These are phyloP conservation scores for Solanum chacoense DNA, from an alignment of 305 asterid species.

Conservation along the genomic window DNA sequence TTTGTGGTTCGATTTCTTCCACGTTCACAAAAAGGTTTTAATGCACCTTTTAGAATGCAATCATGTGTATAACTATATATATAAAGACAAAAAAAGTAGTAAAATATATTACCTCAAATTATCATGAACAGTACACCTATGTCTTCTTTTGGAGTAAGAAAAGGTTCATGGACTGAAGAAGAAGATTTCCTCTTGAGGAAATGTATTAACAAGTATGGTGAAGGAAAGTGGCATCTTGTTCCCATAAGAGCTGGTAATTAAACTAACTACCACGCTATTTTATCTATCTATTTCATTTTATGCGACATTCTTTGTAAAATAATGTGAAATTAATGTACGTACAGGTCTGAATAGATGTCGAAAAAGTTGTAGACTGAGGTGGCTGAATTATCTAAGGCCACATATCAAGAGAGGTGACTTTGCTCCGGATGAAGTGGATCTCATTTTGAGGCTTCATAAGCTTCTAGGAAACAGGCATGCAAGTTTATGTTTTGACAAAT, in stretches of 20 bases:
- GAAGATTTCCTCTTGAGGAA: constrained; percentile 17
- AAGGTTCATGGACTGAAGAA: constrained; percentile 26
- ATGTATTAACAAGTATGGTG: constrained; percentile 20
- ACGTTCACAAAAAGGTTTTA: background rate
- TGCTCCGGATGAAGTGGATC: constrained; percentile 23
- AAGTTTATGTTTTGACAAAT: background rate
- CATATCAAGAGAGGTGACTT: constrained; percentile 22
- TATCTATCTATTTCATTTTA: background rate
- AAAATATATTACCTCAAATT: background rate
- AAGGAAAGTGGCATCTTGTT: constrained; percentile 34
- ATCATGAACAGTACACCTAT: background rate
- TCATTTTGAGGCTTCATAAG: constrained; percentile 22
- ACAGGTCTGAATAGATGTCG: constrained; percentile 3
- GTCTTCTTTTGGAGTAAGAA: constrained; percentile 7
- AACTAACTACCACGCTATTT: background rate
- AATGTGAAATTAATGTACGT: background rate
- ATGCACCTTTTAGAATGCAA: background rate
- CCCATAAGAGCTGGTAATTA: constrained; percentile 18
- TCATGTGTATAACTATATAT: background rate
- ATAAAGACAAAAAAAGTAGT: background rate
- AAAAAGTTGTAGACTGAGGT: constrained; percentile 28
- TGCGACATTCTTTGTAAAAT: background rate
- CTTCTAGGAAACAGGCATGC: background rate
- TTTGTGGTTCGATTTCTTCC: background rate
- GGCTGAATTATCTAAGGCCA: constrained; percentile 31